Base-by-base conservation (phyloP, 345 rosid genomes). In the Trapa incisa region DNA sequence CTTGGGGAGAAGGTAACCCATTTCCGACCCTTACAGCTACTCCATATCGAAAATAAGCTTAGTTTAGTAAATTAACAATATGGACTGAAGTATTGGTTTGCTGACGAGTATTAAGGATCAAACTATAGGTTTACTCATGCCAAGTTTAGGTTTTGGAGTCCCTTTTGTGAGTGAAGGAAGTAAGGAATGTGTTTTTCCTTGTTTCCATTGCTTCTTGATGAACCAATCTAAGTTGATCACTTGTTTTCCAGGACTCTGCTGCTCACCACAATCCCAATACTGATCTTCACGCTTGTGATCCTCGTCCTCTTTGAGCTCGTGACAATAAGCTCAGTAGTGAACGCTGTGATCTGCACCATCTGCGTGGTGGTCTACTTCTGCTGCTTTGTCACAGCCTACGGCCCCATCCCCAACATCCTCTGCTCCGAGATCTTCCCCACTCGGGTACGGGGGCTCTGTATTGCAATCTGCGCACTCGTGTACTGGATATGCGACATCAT, bases 371-470 rank as follows among this genome's bases (percentile, higher is more conserved):
- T 87, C 50, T 94, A 91, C 86, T 83, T 91, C 81, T 94, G 97
- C 84, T 83, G 86, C 83, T 94, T 94, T 56, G 96, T 94, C 66
- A 71, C 75, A 67, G 97, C 82, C 1, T 91, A 89, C 37, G 99
- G 99, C 7, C 97, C 99, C 5, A 85, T 94, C 61, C 99, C 99
- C 33, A 91, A 91, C 74, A 91, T 94, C 70, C 92, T 94, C 38
- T 94, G 99, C 74, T 87, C 99, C 2, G 99, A 94, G 78, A 94
- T 94, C 76, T 94, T 94, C 83, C 99, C 99, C 1, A 94, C 97
- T 12, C 84, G 96, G 69, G 96, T 94, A 61, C 95, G 99, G 13
- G 99, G 99, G 52, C 91, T 94, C 56, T 94, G 99, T 81, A 94
- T 94, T 14, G 96, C 99, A 58, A 91, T 89, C 11, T 89, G 96